phyloP scores from a whole-genome alignment of 176 grass and related monocot species.

The Oryza longistaminata region DNA sequence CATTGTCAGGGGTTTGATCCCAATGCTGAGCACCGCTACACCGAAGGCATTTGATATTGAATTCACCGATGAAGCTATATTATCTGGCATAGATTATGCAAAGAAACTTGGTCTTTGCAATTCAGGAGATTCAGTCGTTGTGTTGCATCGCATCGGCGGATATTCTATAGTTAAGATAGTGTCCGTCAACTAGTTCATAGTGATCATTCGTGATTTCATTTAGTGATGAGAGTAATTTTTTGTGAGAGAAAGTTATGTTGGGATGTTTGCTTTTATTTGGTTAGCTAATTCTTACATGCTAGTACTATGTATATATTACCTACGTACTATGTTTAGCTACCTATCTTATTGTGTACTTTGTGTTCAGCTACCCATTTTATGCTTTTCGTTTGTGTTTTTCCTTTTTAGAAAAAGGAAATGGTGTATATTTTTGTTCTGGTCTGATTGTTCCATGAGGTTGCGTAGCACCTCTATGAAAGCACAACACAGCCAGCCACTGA shows the following conservation, averaged over 20 bases:
- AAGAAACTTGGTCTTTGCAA: constrained; percentile 71
- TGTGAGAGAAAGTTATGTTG: constrained; percentile 43
- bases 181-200: constrained; percentile 40
- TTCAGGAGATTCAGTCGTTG: constrained; percentile 65
- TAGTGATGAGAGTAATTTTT: constrained; percentile 17
- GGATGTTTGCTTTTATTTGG: background rate
- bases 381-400: background rate
- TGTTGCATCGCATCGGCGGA: constrained; percentile 60
- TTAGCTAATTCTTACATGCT: too few species aligned
- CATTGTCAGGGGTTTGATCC: constrained; percentile 68
- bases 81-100: constrained; percentile 54
- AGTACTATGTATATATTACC: too few species aligned
- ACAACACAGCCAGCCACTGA: too few species aligned
- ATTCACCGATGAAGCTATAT: constrained; percentile 64
- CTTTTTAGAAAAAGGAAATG: background rate
- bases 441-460: background rate
- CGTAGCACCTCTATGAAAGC: background rate
- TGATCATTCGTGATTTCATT: background rate
- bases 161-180: constrained; percentile 67
- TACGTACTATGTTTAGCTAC: too few species aligned
- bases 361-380: constrained; percentile 7
- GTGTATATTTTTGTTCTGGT: background rate
- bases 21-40: constrained; percentile 57
- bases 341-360: background rate
- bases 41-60: constrained; percentile 71